phyloP scores from a whole-genome alignment of 2,329 filamentous ascomycete species.

The Teratosphaeria nubilosa region DNA sequence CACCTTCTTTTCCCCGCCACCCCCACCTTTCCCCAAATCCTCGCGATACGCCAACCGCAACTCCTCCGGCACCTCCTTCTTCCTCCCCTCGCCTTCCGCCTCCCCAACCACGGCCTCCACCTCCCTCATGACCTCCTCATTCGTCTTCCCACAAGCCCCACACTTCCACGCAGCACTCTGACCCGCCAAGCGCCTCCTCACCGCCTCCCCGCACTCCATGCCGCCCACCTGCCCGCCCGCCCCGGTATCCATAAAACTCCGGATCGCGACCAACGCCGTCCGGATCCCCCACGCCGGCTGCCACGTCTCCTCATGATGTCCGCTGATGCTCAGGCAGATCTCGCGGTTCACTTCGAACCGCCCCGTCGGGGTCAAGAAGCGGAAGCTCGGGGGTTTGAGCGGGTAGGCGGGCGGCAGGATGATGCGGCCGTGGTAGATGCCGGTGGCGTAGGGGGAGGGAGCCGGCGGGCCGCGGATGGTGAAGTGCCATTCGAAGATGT shows the following conservation, averaged over 20 bases:
- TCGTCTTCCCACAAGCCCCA: conserved; percentile 57
- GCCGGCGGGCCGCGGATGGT: conserved; percentile 82
- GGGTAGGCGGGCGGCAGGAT: conserved; percentile 83
- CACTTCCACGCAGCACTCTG: conserved; percentile 61
- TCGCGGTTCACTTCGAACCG: conserved; percentile 94
- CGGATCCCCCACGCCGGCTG: conserved; percentile 95
- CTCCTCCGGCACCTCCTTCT: conserved; percentile 43
- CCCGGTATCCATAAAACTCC: conserved; percentile 89
- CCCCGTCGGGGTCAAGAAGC: conserved; percentile 83
- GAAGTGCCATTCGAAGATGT: conserved; percentile 99
- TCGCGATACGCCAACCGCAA: conserved; percentile 62
- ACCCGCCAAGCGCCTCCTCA: conserved; percentile 58
- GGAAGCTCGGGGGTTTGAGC: conserved; percentile 85
- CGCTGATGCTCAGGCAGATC: conserved; percentile 88
- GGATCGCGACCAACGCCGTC: conserved; percentile 68
- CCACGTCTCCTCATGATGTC: conserved; percentile 97
- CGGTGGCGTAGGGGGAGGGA: conserved; percentile 63
- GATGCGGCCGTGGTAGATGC: conserved; percentile 93
- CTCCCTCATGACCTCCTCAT: conserved; percentile 64
- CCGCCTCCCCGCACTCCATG: conserved; percentile 61
- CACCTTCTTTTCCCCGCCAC: neutral
- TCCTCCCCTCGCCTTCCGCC: conserved; percentile 27
- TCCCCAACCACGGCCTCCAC: conserved; percentile 50
- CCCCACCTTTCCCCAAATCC: conserved; percentile 42
- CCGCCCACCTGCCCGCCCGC: conserved; percentile 83